A percentile compares a stretch with the other conserved stretches of the same genome.
Evolutionary conservation across 257 asterid genomes (phyloP).

Genomic region (Solanum gracilifrons): DNA sequence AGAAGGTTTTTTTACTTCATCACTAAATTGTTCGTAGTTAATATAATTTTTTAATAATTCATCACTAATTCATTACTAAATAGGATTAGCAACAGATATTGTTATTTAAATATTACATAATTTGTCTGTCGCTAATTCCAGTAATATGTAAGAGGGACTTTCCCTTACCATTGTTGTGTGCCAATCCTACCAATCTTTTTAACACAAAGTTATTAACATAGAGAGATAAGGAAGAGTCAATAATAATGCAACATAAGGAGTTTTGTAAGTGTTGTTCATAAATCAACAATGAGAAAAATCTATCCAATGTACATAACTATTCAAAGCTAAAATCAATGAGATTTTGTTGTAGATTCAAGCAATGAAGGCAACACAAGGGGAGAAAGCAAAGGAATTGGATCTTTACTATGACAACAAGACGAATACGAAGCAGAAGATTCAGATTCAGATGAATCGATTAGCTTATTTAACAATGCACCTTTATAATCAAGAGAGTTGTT

Average conservation of each 20-base stretch:
- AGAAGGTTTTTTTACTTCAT: no score
- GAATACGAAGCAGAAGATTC: neutral
- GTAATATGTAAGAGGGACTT: neutral
- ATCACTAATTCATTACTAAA: neutral
- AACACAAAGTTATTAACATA: neutral
- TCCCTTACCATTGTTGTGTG: neutral
- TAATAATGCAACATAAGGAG: neutral
- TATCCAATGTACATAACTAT: neutral
- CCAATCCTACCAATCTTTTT: neutral
- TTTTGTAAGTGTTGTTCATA: neutral
- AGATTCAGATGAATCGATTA: neutral
- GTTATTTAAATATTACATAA: neutral
- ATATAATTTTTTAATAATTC: neutral
- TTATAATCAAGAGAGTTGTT: constrained; percentile 3
- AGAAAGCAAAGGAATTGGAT: constrained; percentile 49
- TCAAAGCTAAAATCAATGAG: constrained; percentile 3
- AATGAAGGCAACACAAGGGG: constrained; percentile 46
- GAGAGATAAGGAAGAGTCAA: neutral
- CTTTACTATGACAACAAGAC: constrained; percentile 28
- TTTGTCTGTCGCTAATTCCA: neutral
- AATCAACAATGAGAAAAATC: neutral
- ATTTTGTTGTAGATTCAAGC: constrained; percentile 20
- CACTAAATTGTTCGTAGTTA: neutral
- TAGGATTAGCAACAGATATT: neutral
- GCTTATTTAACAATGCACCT: neutral